Evolutionary conservation across 768 basidiomycete species (phyloP).

Genomic region (Mycena epipterygia): DNA sequence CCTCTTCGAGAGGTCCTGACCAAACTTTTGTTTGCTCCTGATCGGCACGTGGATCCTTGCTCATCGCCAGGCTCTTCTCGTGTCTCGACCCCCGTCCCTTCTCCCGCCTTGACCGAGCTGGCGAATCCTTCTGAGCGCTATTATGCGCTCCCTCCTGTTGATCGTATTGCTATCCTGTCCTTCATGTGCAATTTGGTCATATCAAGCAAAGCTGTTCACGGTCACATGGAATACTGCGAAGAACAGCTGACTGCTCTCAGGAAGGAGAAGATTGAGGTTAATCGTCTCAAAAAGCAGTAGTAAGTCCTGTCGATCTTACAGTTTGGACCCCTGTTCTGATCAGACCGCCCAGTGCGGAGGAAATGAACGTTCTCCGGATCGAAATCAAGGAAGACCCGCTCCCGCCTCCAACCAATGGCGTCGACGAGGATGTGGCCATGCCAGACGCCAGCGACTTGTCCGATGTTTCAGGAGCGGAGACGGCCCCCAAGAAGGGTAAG

Average conservation of each 20-base stretch:
- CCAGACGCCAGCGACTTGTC: slow-evolving; percentile 82
- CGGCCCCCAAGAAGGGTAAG: slow-evolving; percentile 70
- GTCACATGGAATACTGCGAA: slow-evolving; percentile 92
- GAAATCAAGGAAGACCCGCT: slow-evolving; percentile 66
- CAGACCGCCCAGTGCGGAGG: slow-evolving; percentile 67
- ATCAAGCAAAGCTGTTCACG: slow-evolving; percentile 90
- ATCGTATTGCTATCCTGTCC: slow-evolving; percentile 87
- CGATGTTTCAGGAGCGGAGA: slow-evolving; percentile 74
- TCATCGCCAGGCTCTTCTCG: slow-evolving; percentile 63
- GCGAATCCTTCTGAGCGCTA: slow-evolving; percentile 80
- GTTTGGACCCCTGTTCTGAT: slow-evolving; percentile 29
- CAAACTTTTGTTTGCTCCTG: slow-evolving; percentile 79
- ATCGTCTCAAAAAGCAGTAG: slow-evolving; percentile 90
- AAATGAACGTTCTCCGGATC: slow-evolving; percentile 75
- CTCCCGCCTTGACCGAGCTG: slow-evolving; percentile 52
- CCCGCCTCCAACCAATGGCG: slow-evolving; percentile 47
- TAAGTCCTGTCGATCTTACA: slow-evolving; percentile 59
- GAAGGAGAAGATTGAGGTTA: slow-evolving; percentile 97
- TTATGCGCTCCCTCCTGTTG: slow-evolving; percentile 75
- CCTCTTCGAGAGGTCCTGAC: slow-evolving; percentile 79
- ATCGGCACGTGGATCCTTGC: slow-evolving; percentile 58
- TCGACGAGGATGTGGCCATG: slow-evolving; percentile 70
- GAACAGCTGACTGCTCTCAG: slow-evolving; percentile 90
- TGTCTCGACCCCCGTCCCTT: slow-evolving; percentile 59
- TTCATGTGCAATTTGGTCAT: slow-evolving; percentile 93